phyloP scores from a whole-genome alignment of 305 asterid genomes.

The Plantago coronopus region DNA sequence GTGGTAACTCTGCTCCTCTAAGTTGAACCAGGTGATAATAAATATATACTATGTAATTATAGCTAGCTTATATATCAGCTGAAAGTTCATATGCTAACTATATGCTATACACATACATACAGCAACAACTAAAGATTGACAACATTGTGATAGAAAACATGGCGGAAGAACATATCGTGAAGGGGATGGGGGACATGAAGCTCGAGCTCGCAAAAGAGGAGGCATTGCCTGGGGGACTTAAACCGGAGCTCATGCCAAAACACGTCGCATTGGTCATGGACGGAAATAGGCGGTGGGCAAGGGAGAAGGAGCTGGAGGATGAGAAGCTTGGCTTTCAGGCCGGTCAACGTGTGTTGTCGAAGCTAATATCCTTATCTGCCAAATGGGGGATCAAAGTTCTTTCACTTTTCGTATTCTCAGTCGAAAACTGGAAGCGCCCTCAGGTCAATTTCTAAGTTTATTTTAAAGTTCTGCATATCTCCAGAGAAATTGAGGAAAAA shows the following conservation, averaged over 20 bases:
- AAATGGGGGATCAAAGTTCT: slow-evolving; percentile 30
- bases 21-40: too few relatives aligned
- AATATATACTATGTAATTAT: too few relatives aligned
- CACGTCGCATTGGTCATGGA: slow-evolving; percentile 27
- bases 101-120: too few relatives aligned
- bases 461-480: not conserved
- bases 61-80: too few relatives aligned
- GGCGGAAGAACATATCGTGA: too few relatives aligned
- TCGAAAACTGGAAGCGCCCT: slow-evolving; percentile 28
- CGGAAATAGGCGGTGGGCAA: slow-evolving; percentile 29
- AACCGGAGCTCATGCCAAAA: slow-evolving; percentile 26
- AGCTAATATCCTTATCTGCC: slow-evolving; percentile 19
- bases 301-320: slow-evolving; percentile 18
- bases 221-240: slow-evolving; percentile 22
- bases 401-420: slow-evolving; percentile 22
- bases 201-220: not conserved
- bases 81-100: too few relatives aligned
- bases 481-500: not conserved
- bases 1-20: too few relatives aligned
- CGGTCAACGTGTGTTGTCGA: slow-evolving; percentile 11
- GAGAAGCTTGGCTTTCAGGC: slow-evolving; percentile 6
- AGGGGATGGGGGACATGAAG: too few relatives aligned
- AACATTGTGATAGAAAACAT: too few relatives aligned
- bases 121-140: too few relatives aligned
- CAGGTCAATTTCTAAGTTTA: slow-evolving; percentile 18